These are phyloP conservation scores for Neurospora sp. DNA, from an alignment of 495 filamentous ascomycete genomes.

Conservation along the genomic window DNA sequence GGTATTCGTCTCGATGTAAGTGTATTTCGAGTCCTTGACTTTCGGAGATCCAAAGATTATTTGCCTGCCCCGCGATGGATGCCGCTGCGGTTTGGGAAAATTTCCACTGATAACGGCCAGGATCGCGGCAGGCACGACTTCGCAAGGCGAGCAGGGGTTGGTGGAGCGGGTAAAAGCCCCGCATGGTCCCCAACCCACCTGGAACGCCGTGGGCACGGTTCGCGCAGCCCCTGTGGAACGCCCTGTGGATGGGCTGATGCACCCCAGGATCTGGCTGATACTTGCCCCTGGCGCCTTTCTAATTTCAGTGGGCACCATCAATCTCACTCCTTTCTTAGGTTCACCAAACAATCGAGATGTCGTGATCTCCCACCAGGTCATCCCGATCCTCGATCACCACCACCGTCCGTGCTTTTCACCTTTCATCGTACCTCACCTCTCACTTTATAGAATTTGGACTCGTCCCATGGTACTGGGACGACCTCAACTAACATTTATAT, in stretches of 20 bases:
- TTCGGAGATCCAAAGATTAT: neutral
- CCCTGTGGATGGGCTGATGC: neutral
- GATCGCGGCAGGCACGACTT: neutral
- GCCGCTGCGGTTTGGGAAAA: neutral
- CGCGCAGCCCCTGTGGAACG: neutral
- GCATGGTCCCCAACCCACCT: neutral
- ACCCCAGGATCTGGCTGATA: neutral
- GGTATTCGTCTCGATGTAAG: neutral
- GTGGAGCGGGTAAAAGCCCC: neutral
- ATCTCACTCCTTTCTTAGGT: too few relatives aligned
- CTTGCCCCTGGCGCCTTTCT: neutral
- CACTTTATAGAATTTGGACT: neutral
- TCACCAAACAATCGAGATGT: neutral
- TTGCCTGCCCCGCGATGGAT: neutral
- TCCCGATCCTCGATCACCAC: neutral
- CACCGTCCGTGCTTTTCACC: neutral
- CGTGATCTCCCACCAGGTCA: too few relatives aligned
- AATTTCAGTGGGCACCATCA: neutral
- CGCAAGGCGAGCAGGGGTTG: neutral
- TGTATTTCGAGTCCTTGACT: neutral
- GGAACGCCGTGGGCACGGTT: neutral
- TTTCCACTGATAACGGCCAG: neutral
- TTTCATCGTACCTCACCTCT: neutral
- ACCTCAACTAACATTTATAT: neutral
- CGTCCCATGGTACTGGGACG: neutral